These are phyloP conservation scores for Hippophae rhamnoides DNA, from an alignment of 306 rosid genomes.

Conservation along the genomic window DNA sequence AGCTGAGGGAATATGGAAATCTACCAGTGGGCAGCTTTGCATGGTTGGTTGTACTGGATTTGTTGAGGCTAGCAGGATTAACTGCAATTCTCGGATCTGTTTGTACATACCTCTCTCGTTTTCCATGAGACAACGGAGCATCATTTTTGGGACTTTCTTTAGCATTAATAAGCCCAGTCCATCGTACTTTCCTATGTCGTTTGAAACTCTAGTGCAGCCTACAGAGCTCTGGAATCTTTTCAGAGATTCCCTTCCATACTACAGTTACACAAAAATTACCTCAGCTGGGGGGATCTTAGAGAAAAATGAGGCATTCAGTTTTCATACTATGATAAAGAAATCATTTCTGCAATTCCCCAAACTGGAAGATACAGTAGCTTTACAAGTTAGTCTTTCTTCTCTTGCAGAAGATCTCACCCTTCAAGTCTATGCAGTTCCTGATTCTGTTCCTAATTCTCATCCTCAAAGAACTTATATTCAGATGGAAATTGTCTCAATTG, in stretches of 20 bases:
- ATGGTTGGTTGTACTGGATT: slow-evolving; percentile 82
- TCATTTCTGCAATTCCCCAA: slow-evolving; percentile 72
- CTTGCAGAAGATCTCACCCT: slow-evolving; percentile 83
- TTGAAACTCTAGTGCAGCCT: slow-evolving; percentile 59
- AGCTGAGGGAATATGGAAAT: slow-evolving; percentile 85
- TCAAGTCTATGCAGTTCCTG: slow-evolving; percentile 40
- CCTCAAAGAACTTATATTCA: slow-evolving; percentile 36
- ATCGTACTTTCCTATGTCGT: slow-evolving; percentile 56
- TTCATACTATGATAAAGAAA: slow-evolving; percentile 55
- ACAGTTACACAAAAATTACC: slow-evolving; percentile 46
- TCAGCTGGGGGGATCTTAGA: slow-evolving; percentile 57
- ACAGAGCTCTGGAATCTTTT: slow-evolving; percentile 71
- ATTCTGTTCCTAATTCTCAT: slow-evolving; percentile 29
- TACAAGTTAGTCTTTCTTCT: slow-evolving; percentile 48
- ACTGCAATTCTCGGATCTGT: slow-evolving; percentile 66
- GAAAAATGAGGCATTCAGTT: slow-evolving; percentile 51
- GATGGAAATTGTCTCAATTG: slow-evolving; percentile 71
- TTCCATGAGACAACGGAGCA: slow-evolving; percentile 63
- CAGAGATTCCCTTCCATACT: slow-evolving; percentile 44
- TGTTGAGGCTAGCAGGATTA: slow-evolving; percentile 34
- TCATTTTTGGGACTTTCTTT: slow-evolving; percentile 55
- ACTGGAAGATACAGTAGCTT: slow-evolving; percentile 60
- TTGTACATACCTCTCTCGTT: slow-evolving; percentile 62
- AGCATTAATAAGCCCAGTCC: slow-evolving; percentile 34
- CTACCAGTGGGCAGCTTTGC: slow-evolving; percentile 88